Evolutionary conservation across 352 stramenopile species (phyloP), one percentile per base, ranked within the genome.

Genomic region (Phytophthora pisi): DNA sequence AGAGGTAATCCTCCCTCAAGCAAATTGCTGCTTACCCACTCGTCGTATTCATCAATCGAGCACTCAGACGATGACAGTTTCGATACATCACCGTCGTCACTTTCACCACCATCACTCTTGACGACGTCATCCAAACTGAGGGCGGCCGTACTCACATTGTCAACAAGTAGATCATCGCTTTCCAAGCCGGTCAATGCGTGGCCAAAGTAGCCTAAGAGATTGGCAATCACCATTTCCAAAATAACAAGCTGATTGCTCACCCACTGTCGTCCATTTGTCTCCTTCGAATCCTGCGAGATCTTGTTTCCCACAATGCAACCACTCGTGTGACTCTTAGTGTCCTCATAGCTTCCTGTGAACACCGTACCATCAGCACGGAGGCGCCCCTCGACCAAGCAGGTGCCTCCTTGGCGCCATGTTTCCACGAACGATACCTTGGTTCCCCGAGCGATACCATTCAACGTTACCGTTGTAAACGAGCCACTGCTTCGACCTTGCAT

Each of bases 331-430:
- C 87, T 95, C 46, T 95, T 96, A 5, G 89, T 87, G 59, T 96
- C 89, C 80, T 96, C 87, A 40, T 96, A 96, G 43, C 69, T 91
- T 26, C 89, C 89, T 43, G 74, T 82, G 40, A 96, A 96, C 43
- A 82, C 77, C 7, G 60, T 75, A 10, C 87, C 87, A 53, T 96
- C 89, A 36, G 84, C 81, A 51, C 87, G 82, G 23, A 96, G 60
- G 38, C 89, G 74, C 13, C 89, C 89, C 62, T 95, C 81, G 2
- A 96, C 87, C 20, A 96, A 74, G 50, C 89, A 96, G 4, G 89
- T 96, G n/a, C 89, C 87, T 50, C 89, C 88, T 74, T 96, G 89
- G 2, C 86, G 80, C 89, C 89, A 96, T 8, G 84, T 95, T 72
- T 96, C 89, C 4, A 96, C 61, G 57, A 96, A 96, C 2, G 82